Evolutionary conservation across 176 grass and related monocot genomes (phyloP).

Genomic region (Dactylis glomerata): DNA sequence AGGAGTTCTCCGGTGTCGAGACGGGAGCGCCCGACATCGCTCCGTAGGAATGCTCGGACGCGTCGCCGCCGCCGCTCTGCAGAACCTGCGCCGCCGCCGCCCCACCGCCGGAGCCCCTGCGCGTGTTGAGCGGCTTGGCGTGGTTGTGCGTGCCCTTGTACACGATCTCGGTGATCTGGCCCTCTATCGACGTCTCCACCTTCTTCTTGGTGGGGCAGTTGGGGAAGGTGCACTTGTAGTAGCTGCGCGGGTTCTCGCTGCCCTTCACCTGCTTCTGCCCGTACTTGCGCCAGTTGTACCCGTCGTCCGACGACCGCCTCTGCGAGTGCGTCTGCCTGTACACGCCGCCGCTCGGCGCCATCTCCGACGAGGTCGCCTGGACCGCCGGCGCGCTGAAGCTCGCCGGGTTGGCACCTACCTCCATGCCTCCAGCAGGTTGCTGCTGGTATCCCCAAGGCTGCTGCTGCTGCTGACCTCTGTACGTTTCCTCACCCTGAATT

Average conservation of each 20-base stretch:
- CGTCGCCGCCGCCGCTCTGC: slow-evolving; percentile 39
- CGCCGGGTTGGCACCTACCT: slow-evolving; percentile 24
- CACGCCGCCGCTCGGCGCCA: slow-evolving; percentile 14
- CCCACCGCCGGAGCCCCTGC: slow-evolving; percentile 40
- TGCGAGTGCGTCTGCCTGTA: slow-evolving; percentile 29
- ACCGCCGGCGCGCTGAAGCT: slow-evolving; percentile 30
- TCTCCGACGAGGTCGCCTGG: slow-evolving; percentile 42
- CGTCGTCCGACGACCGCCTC: slow-evolving; percentile 71
- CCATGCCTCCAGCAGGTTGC: slow-evolving; percentile 29
- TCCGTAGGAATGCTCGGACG: slow-evolving; percentile 58
- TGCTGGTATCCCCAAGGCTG: slow-evolving; percentile 45
- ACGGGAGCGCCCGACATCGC: slow-evolving; percentile 27
- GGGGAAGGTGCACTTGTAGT: slow-evolving; percentile 96
- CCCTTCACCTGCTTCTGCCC: slow-evolving; percentile 98
- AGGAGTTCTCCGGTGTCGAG: slow-evolving; percentile 77
- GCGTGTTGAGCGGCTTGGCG: slow-evolving; percentile 63
- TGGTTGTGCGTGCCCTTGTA: slow-evolving; percentile 97
- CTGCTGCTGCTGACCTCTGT: slow-evolving; percentile 39
- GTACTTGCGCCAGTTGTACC: slow-evolving; percentile 98
- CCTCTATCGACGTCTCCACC: slow-evolving; percentile 81
- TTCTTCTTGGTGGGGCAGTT: slow-evolving; percentile 97
- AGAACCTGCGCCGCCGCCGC: slow-evolving; percentile 19
- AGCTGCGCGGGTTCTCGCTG: slow-evolving; percentile 96
- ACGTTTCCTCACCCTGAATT: slow-evolving; percentile 37
- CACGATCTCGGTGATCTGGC: slow-evolving; percentile 96